phyloP scores from a whole-genome alignment of 805 yeast genomes.

The Debaryomyces hansenii region DNA sequence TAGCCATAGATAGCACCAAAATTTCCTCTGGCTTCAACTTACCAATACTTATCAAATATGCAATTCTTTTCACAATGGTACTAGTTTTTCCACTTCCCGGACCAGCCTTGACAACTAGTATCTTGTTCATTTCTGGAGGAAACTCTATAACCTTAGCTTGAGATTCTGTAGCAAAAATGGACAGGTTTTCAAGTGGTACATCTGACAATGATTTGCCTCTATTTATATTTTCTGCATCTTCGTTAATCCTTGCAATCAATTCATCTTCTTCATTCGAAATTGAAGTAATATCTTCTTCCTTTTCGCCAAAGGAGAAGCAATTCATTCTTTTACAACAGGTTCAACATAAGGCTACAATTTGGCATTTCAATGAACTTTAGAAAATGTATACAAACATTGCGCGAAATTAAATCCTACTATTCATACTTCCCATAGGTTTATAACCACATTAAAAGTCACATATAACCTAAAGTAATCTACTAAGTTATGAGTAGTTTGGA shows the following conservation, averaged over 20 bases:
- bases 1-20: slow-evolving; percentile 65
- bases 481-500: slow-evolving; percentile 6
- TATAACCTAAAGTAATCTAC: not conserved
- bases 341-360: no score
- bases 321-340: not conserved
- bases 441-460: no score
- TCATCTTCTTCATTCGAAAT: not conserved
- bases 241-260: not conserved
- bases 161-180: slow-evolving; percentile 31
- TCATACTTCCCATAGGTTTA: no score
- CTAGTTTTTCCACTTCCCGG: slow-evolving; percentile 77
- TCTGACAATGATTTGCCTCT: no score
- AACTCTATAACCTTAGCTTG: slow-evolving; percentile 48
- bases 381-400: no score
- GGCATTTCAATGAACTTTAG: no score
- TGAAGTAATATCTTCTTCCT: not conserved
- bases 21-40: slow-evolving; percentile 52
- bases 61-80: slow-evolving; percentile 56
- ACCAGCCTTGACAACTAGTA: slow-evolving; percentile 60
- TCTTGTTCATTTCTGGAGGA: slow-evolving; percentile 37
- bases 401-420: no score
- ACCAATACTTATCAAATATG: slow-evolving; percentile 39
- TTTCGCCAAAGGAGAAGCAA: not conserved
- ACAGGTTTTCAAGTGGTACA: not conserved
- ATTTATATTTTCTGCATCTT: no score